Percentiles rank a stretch among this genome's conserved stretches.
phyloP scores from a whole-genome alignment of 2,329 filamentous ascomycete genomes.

The Diaporthe ampelina region DNA sequence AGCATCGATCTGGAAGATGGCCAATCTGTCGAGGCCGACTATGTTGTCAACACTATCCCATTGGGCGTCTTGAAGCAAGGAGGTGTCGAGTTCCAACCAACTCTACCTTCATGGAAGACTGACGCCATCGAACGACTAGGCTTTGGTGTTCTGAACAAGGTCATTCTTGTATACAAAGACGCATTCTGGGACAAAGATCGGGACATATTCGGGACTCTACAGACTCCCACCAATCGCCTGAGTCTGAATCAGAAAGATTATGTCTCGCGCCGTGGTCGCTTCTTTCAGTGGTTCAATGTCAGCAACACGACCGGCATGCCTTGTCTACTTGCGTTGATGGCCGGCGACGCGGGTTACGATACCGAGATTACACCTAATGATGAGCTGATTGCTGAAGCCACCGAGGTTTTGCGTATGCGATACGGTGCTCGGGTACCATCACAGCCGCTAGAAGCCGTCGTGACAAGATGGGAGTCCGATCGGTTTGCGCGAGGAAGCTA shows the following conservation, averaged over 20 bases:
- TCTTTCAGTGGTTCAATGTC: conserved; percentile 98
- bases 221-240: conserved; percentile 76
- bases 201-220: conserved; percentile 94
- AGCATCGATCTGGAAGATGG: conserved; percentile 84
- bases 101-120: conserved; percentile 88
- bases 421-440: conserved; percentile 78
- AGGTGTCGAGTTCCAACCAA: conserved; percentile 86
- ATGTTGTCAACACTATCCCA: conserved; percentile 90
- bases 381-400: conserved; percentile 84
- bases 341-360: conserved; percentile 91
- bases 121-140: conserved; percentile 87
- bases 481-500: conserved; percentile 95
- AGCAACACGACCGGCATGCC: conserved; percentile 90
- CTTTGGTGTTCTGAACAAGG: conserved; percentile 95
- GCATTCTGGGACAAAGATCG: conserved; percentile 91
- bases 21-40: conserved; percentile 83
- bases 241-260: conserved; percentile 88
- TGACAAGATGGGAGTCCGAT: conserved; percentile 94
- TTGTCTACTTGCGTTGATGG: conserved; percentile 93
- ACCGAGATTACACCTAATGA: conserved; percentile 84
- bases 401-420: conserved; percentile 80
- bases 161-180: conserved; percentile 88
- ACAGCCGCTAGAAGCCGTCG: conserved; percentile 84
- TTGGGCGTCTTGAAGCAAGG: conserved; percentile 92
- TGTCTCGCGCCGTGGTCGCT: conserved; percentile 82